Evolutionary conservation across 345 rosid species (phyloP), one percentile per base, ranked within the genome.

Genomic region (Acer saccharum): DNA sequence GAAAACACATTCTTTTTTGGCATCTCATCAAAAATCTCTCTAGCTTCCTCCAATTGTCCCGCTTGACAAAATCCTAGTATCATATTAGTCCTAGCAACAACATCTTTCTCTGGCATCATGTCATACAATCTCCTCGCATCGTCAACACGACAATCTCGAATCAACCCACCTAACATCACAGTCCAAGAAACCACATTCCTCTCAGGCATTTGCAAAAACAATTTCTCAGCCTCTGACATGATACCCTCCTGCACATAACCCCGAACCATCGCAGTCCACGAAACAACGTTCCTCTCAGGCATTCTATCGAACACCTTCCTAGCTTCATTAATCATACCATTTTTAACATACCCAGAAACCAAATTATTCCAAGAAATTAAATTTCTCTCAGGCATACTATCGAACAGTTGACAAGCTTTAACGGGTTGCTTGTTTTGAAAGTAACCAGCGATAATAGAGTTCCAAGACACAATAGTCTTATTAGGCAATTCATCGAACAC

Each of bases 181-280:
- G 94, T 92, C 97, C 95, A 94, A 39, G 94, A 92, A 23, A 91
- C 88, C 66, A 88, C 90, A 83, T 91, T 92, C 88, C 68, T 90
- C 83, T 84, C 92, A 1, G 96, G 98, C 91, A 91, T 94, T 83
- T 60, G 73, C 92, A 89, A 87, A 81, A 94, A 94, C 75, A 94
- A 78, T 0, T 52, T 65, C 75, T 91, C 97, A 0, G 96, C 97
- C 65, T 87, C 87, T 61, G 35, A 21, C 11, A 87, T 76, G 90
- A 85, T 84, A 71, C 97, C 93, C 61, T 79, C 87, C 63, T 87
- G 86, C 50, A 90, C 85, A 70, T 91, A 89, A 8, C 98, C 98
- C 68, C 91, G 81, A 69, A 92, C 81, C 92, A 92, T 86, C 0
- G 91, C 84, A 0, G 96, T 92, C 96, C 97, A 94, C 2, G 96